Evolutionary conservation across 2,329 filamentous ascomycete genomes (phyloP).

Genomic region (Aspergillus sp.): DNA sequence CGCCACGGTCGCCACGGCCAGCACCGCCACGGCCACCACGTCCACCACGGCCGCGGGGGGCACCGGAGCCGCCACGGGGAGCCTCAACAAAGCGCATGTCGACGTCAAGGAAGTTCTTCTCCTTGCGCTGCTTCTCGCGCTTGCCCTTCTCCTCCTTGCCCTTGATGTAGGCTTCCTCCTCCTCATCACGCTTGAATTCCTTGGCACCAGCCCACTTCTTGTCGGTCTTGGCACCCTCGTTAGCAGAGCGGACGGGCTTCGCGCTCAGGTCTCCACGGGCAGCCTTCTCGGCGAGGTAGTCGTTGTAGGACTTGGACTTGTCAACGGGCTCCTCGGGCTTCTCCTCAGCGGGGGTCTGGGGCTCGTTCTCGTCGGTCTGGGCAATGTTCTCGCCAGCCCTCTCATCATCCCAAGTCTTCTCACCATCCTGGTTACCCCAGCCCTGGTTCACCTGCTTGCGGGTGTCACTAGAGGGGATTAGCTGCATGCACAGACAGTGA

Average conservation of each 20-base stretch:
- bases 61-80: slow-evolving; percentile 46
- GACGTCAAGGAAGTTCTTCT: slow-evolving; percentile 87
- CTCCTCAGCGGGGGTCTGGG: slow-evolving; percentile 55
- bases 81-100: slow-evolving; percentile 79
- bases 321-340: slow-evolving; percentile 69
- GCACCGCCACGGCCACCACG: slow-evolving; percentile 40
- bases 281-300: slow-evolving; percentile 79
- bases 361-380: slow-evolving; percentile 79
- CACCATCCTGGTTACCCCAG: slow-evolving; percentile 83
- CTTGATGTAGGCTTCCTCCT: slow-evolving; percentile 75
- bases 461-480: slow-evolving; percentile 42
- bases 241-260: slow-evolving; percentile 81
- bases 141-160: slow-evolving; percentile 73
- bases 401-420: slow-evolving; percentile 88
- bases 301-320: slow-evolving; percentile 86
- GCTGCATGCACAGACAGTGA: background rate
- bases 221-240: slow-evolving; percentile 84
- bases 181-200: slow-evolving; percentile 58
- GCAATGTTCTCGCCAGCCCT: slow-evolving; percentile 89
- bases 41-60: slow-evolving; percentile 44
- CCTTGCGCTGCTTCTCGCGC: slow-evolving; percentile 87
- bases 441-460: slow-evolving; percentile 69
- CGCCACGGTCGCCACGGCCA: slow-evolving; percentile 26
- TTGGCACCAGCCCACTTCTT: slow-evolving; percentile 94
- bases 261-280: slow-evolving; percentile 69